Evolutionary conservation across 257 asterid genomes (phyloP), one percentile per base, ranked within the genome.

Genomic region (Mitragyna speciosa): DNA sequence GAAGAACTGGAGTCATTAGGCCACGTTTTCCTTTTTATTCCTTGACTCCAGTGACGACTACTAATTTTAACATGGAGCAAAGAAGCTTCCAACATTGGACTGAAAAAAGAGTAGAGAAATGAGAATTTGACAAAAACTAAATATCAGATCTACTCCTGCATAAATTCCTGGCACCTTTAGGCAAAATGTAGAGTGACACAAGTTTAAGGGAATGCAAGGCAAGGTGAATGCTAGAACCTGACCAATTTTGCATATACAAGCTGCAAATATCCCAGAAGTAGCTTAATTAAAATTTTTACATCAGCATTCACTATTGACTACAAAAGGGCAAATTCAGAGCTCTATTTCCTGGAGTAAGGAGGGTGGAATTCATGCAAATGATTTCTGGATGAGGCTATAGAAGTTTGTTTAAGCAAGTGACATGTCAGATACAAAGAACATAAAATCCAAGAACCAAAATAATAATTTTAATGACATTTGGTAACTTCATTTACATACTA

Each of bases 401-500:
- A 56, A 56, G 63, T 15, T 22, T 15, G 1, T 5, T 56, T 5
- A 51, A 2, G 58, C 16, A 2, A 5, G 20, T 16, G 16, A 16
- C 2, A 36, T 41, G 7, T 69, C 26, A 11, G 31, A 65, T 6
- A 47, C 10, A 45, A 65, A 30, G 73, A 4, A 11, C 31, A 63
- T 47, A 47, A 30, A 72, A 16, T 45, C 5, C 36, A 16, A 24
- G 6, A 33, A 26, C 20, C 19, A 8, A 45, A 47, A 33, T 59
- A 45, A 20, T 10, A 64, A 41, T 4, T 1, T 1, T 28, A 56
- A 56, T 14, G 47, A 17, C 2, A 36, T 24, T 16, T 31, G 5
- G 12, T 19, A 45, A 12, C 56, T 69, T 33, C 19, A 12, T 28
- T 5, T 12, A 80, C 95, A 84, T 88, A 91, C 97, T 36, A 95